phyloP scores from a whole-genome alignment of 140 eudicot genomes.

The Ambrosia hybrid region DNA sequence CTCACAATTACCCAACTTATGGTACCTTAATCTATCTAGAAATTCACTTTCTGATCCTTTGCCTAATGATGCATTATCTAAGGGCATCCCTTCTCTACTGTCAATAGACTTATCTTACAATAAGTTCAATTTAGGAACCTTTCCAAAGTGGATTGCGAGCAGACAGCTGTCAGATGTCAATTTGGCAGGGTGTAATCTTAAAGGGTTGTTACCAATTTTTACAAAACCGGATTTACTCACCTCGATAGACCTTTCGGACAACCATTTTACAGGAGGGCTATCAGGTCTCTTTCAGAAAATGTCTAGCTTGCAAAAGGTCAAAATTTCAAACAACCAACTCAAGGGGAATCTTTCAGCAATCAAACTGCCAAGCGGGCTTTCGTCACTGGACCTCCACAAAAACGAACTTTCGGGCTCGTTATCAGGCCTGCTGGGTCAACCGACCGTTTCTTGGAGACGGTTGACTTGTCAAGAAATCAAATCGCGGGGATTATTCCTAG shows the following conservation, averaged over 20 bases:
- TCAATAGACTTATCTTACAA: conserved; percentile 81
- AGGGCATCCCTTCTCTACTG: conserved; percentile 62
- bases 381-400: conserved; percentile 61
- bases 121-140: conserved; percentile 53
- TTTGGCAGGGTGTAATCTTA: conserved; percentile 82
- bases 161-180: conserved; percentile 70
- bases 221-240: conserved; percentile 54
- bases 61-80: conserved; percentile 48
- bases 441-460: conserved; percentile 50
- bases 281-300: conserved; percentile 48
- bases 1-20: conserved; percentile 51
- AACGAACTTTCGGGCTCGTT: conserved; percentile 62
- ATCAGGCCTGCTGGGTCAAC: conserved; percentile 42
- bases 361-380: conserved; percentile 55
- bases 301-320: conserved; percentile 60
- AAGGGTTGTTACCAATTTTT: conserved; percentile 69
- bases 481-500: conserved; percentile 67
- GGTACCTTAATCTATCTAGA: conserved; percentile 80
- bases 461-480: conserved; percentile 69
- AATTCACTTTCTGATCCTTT: conserved; percentile 64
- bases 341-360: conserved; percentile 53
- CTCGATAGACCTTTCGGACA: conserved; percentile 76
- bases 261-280: conserved; percentile 62
- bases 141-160: conserved; percentile 82
- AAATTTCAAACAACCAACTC: conserved; percentile 67